Percentiles rank a stretch among this genome's conserved stretches.
Evolutionary conservation across 768 basidiomycete genomes (phyloP).

Genomic region (Lyophyllum decastes): DNA sequence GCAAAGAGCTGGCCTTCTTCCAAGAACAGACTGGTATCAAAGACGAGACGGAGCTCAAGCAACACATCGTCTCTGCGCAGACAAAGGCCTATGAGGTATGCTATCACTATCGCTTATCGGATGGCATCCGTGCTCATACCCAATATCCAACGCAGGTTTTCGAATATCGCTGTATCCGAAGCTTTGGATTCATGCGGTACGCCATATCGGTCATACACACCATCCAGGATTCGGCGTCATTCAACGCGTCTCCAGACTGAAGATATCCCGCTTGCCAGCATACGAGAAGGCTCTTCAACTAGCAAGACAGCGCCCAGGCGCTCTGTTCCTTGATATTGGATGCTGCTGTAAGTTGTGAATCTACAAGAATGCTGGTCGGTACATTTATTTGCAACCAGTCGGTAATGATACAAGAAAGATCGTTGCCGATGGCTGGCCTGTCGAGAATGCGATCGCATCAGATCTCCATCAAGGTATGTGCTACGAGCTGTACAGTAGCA

Average conservation of each 20-base stretch:
- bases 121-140: not conserved
- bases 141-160: constrained; percentile 20
- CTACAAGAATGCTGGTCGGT: not conserved
- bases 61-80: constrained; percentile 32
- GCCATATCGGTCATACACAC: not conserved
- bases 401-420: constrained; percentile 33
- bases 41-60: constrained; percentile 27
- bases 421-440: constrained; percentile 34
- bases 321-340: constrained; percentile 34
- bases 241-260: constrained; percentile 13
- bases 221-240: too few species aligned
- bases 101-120: not conserved
- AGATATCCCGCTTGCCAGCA: constrained; percentile 28
- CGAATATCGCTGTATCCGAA: constrained; percentile 32
- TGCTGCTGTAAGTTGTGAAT: constrained; percentile 29
- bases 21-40: constrained; percentile 30
- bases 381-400: constrained; percentile 20
- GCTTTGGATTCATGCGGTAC: constrained; percentile 30
- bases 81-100: constrained; percentile 30
- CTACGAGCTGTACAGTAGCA: not conserved
- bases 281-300: constrained; percentile 28
- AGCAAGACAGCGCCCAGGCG: constrained; percentile 13
- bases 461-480: constrained; percentile 27
- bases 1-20: constrained; percentile 27
- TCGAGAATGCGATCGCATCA: constrained; percentile 28